A percentile compares a stretch with the other conserved stretches of the same genome.
Conservation (phyloP, 1,139 yeast genomes). For the Magnusiomyces magnusii region DNA sequence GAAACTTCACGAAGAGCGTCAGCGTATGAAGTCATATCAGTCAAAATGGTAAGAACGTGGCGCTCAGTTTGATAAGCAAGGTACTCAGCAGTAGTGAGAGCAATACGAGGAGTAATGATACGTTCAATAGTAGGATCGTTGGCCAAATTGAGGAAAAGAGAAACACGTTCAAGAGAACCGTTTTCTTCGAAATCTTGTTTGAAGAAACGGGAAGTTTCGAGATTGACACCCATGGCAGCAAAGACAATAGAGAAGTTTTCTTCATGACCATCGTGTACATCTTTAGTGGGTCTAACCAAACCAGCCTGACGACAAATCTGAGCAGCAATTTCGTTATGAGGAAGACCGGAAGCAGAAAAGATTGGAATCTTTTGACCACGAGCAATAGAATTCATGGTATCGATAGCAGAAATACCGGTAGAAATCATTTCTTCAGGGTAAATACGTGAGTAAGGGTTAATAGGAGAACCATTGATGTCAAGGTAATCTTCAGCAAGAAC, state of each 20-base stretch:
- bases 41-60: constrained; percentile 94
- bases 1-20: constrained; percentile 99
- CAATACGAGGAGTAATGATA: constrained; percentile 97
- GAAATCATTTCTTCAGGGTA: constrained; percentile 99
- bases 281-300: constrained; percentile 97
- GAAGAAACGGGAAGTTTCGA: constrained; percentile 88
- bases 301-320: constrained; percentile 99
- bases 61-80: constrained; percentile 98
- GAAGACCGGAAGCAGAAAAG: constrained; percentile 98
- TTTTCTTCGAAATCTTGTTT: constrained; percentile 99
- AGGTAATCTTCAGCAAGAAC: constrained; percentile 97
- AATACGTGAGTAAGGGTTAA: constrained; percentile 95
- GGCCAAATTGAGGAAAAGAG: constrained; percentile 93
- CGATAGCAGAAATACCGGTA: constrained; percentile 97
- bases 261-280: constrained; percentile 99
- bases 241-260: constrained; percentile 98
- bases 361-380: constrained; percentile 99
- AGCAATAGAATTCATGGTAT: constrained; percentile 99
- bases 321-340: constrained; percentile 99
- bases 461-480: constrained; percentile 98
- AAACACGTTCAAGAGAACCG: constrained; percentile 96
- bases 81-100: constrained; percentile 98
- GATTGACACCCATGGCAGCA: constrained; percentile 97
- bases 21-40: constrained; percentile 99
- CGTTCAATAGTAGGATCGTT: constrained; percentile 99